A percentile compares a stretch with the other conserved stretches of the same genome.
Conservation (phyloP, 805 yeast species). For the Candida germanica region DNA sequence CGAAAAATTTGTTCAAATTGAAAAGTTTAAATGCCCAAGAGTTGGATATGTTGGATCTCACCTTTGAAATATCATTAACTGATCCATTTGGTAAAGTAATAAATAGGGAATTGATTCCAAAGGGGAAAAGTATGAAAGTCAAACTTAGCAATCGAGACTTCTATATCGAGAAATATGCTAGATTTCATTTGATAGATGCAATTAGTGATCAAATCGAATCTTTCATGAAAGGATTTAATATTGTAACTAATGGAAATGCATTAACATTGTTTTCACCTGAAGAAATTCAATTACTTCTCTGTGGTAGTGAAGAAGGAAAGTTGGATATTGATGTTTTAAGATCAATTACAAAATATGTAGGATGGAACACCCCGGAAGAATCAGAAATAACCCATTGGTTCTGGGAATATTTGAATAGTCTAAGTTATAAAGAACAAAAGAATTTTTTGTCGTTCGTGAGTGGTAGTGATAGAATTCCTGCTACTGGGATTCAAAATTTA, state of each 20-base stretch:
- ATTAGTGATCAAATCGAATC: constrained; percentile 51
- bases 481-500: constrained; percentile 81
- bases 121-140: constrained; percentile 58
- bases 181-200: constrained; percentile 56
- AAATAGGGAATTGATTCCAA: constrained; percentile 50
- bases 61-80: constrained; percentile 60
- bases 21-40: constrained; percentile 24
- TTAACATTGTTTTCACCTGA: constrained; percentile 75
- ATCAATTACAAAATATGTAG: constrained; percentile 70
- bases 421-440: constrained; percentile 50
- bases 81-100: constrained; percentile 44
- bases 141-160: constrained; percentile 53
- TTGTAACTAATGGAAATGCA: constrained; percentile 78
- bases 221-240: constrained; percentile 67
- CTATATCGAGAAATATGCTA: constrained; percentile 63
- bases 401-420: constrained; percentile 69
- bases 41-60: constrained; percentile 44
- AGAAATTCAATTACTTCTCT: constrained; percentile 73
- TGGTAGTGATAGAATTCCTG: constrained; percentile 90
- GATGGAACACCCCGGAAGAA: constrained; percentile 33
- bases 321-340: constrained; percentile 65
- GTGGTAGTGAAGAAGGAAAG: constrained; percentile 68
- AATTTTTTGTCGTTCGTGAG: constrained; percentile 74
- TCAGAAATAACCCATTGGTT: constrained; percentile 68
- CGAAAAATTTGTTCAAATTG: constrained; percentile 29